phyloP scores from a whole-genome alignment of 2,329 filamentous ascomycete genomes.

The Massarina eburnea region DNA sequence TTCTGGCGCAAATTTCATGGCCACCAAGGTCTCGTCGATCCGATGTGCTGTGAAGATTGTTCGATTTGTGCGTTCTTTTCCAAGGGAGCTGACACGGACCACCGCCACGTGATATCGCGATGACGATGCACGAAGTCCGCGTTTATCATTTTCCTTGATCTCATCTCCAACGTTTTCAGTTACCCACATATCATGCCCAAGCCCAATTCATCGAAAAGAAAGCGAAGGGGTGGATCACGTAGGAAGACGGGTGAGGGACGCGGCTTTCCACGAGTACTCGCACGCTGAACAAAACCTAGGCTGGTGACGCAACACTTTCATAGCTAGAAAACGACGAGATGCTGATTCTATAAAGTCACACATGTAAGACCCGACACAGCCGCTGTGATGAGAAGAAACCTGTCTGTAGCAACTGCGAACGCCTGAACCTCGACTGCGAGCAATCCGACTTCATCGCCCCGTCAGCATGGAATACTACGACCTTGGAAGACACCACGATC shows the following conservation, averaged over 20 bases:
- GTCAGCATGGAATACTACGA: conserved; percentile 13
- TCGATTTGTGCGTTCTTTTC: no score
- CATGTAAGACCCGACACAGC: conserved; percentile 37
- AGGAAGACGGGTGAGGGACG: conserved; percentile 25
- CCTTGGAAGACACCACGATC: conserved; percentile 2
- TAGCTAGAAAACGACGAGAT: not conserved
- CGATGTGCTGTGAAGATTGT: no score
- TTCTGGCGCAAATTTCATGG: no score
- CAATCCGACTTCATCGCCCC: conserved; percentile 23
- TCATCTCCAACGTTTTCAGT: no score
- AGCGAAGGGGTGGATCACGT: conserved; percentile 27
- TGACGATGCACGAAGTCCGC: no score
- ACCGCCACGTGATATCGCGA: no score
- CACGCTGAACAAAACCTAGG: conserved; percentile 12
- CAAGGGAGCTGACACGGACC: no score
- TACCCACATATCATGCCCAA: conserved; percentile 8
- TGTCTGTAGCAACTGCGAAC: conserved; percentile 34
- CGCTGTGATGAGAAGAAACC: conserved; percentile 40
- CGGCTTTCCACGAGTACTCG: not conserved
- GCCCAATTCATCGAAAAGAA: conserved; percentile 18
- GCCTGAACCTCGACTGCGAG: conserved; percentile 31
- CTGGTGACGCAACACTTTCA: conserved; percentile 12
- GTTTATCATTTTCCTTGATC: no score
- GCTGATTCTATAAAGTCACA: conserved; percentile 21
- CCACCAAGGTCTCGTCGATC: no score